phyloP scores from a whole-genome alignment of 2,329 filamentous ascomycete genomes.

The Claviceps arundinis region DNA sequence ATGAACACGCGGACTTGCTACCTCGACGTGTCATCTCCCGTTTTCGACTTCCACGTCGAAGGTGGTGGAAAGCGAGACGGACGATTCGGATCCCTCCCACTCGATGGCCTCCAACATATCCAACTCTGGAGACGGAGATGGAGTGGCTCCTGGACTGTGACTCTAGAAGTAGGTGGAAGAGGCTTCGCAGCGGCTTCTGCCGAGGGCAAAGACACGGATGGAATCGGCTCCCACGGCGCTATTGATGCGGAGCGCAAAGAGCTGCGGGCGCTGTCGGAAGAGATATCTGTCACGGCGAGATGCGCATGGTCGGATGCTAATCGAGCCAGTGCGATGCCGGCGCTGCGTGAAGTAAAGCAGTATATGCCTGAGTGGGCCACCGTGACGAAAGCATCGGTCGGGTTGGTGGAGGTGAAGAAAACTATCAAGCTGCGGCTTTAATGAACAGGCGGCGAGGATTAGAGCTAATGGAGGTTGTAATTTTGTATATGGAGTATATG shows the following conservation, averaged over 20 bases:
- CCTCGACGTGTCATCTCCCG: conserved; percentile 54
- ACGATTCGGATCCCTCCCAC: conserved; percentile 51
- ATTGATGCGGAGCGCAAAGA: conserved; percentile 9
- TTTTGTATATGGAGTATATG: not conserved
- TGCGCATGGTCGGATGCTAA: conserved; percentile 90
- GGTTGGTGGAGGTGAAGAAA: conserved; percentile 70
- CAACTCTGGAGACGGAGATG: conserved; percentile 75
- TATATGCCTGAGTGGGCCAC: conserved; percentile 73
- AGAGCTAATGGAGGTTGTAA: not conserved
- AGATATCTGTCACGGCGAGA: conserved; percentile 50
- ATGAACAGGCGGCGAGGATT: conserved; percentile 6
- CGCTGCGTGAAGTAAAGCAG: conserved; percentile 63
- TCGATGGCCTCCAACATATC: conserved; percentile 52
- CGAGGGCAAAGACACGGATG: not conserved
- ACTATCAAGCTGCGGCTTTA: conserved; percentile 39
- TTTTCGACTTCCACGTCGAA: conserved; percentile 50
- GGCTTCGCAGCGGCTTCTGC: not conserved
- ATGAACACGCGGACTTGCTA: conserved; percentile 68
- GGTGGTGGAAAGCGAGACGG: conserved; percentile 45
- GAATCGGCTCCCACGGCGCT: not conserved
- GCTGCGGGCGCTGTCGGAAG: conserved; percentile 5
- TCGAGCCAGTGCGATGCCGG: conserved; percentile 56
- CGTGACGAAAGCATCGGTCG: conserved; percentile 61
- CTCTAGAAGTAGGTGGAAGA: conserved; percentile 14
- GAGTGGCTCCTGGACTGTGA: conserved; percentile 60